Conservation (phyloP, 164 flowering plant species). For the Vitis amurensis region DNA sequence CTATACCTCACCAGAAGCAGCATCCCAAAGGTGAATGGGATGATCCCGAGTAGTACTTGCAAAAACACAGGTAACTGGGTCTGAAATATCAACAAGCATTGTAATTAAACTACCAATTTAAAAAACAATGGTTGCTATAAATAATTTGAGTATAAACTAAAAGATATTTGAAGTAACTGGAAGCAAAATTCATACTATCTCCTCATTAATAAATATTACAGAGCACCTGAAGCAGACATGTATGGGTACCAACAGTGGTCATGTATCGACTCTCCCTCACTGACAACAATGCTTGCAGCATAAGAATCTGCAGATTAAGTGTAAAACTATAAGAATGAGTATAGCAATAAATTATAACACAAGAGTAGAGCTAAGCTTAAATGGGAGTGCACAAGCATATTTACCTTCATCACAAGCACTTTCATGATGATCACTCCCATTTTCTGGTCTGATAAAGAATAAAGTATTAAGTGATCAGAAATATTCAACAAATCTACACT, state of each 20-base stretch:
- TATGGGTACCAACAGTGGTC: conserved; percentile 97
- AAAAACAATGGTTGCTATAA: not conserved
- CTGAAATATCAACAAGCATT: conserved; percentile 41
- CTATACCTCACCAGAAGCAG: conserved; percentile 77
- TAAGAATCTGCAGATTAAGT: conserved; percentile 68
- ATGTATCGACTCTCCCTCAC: conserved; percentile 89
- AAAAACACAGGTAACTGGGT: conserved; percentile 81
- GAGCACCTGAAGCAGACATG: conserved; percentile 88
- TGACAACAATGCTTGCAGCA: conserved; percentile 57
- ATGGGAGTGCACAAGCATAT: not conserved
- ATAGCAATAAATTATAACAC: no score
- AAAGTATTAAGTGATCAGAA: conserved; percentile 5
- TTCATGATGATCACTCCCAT: conserved; percentile 19
- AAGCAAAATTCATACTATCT: not conserved
- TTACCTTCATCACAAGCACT: conserved; percentile 51
- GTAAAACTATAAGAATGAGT: not conserved
- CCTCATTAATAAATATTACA: not conserved
- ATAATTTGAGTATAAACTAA: not conserved
- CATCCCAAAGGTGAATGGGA: conserved; percentile 99
- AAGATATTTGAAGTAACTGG: not conserved
- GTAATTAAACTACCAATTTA: conserved; percentile 10
- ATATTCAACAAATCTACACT: conserved; percentile 3
- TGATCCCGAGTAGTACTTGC: conserved; percentile 93
- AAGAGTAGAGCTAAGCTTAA: not conserved
- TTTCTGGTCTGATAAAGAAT: conserved; percentile 43